Evolutionary conservation across 2,329 filamentous ascomycete species (phyloP).

Genomic region (Pseudogymnoascus sp.): DNA sequence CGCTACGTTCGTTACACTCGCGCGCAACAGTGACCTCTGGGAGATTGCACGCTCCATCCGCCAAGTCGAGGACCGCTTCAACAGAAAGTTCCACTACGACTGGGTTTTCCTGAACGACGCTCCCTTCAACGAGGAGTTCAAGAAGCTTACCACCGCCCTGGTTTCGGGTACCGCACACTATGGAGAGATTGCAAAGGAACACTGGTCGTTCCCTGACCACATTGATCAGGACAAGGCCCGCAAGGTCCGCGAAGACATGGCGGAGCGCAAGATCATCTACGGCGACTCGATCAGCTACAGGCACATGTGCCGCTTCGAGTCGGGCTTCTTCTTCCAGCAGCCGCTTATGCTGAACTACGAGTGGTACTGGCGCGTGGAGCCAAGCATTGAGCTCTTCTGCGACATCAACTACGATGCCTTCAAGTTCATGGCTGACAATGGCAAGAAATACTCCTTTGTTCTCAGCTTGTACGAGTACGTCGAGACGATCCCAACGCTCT

Average conservation of each 20-base stretch:
- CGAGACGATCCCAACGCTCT: constrained; percentile 88
- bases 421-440: constrained; percentile 89
- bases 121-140: constrained; percentile 88
- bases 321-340: constrained; percentile 98
- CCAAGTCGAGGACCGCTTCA: constrained; percentile 96
- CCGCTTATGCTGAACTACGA: constrained; percentile 91
- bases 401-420: constrained; percentile 95
- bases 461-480: constrained; percentile 93
- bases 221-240: constrained; percentile 92
- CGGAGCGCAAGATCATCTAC: constrained; percentile 91
- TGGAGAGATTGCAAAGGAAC: constrained; percentile 78
- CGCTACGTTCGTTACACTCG: constrained; percentile 93
- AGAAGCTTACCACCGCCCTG: constrained; percentile 77
- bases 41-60: constrained; percentile 94
- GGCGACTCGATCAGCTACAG: constrained; percentile 94
- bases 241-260: constrained; percentile 91
- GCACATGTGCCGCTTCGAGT: constrained; percentile 99
- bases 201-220: constrained; percentile 95
- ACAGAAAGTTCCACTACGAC: constrained; percentile 91
- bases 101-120: constrained; percentile 99
- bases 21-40: constrained; percentile 89
- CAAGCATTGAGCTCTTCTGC: constrained; percentile 91
- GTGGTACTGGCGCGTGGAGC: constrained; percentile 99
- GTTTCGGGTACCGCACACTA: constrained; percentile 92
- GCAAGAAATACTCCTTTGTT: constrained; percentile 97